phyloP scores from a whole-genome alignment of 2,329 filamentous ascomycete species.

The Claviceps lovelessii region DNA sequence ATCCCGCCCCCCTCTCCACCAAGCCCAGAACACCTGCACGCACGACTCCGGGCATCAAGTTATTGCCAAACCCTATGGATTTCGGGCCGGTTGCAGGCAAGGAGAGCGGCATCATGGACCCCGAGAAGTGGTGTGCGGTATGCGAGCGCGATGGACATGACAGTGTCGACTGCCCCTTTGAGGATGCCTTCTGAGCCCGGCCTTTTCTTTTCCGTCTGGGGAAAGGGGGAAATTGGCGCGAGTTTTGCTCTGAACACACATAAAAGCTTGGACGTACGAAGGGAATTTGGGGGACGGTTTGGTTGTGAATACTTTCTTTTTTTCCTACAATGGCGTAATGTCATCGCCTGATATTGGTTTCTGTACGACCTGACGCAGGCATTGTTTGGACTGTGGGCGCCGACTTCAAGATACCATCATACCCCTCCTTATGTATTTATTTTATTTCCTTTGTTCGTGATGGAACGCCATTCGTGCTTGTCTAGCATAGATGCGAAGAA shows the following conservation, averaged over 20 bases:
- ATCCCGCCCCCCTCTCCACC: slow-evolving; percentile 39
- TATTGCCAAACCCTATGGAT: slow-evolving; percentile 48
- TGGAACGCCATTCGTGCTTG: slow-evolving; percentile 6
- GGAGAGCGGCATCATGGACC: slow-evolving; percentile 62
- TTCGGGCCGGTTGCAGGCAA: slow-evolving; percentile 61
- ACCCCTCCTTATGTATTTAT: slow-evolving; percentile 3
- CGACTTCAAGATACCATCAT: slow-evolving; percentile 23
- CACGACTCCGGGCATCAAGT: slow-evolving; percentile 27
- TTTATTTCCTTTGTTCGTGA: slow-evolving; percentile 9
- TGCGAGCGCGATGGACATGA: slow-evolving; percentile 95
- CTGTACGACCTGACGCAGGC: slow-evolving; percentile 10
- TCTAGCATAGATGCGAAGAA: neutral
- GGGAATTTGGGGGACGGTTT: neutral
- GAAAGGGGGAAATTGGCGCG: no score
- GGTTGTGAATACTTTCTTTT: slow-evolving; percentile 1
- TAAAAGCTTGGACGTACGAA: neutral
- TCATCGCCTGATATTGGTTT: slow-evolving; percentile 6
- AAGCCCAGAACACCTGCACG: slow-evolving; percentile 28
- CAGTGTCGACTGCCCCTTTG: slow-evolving; percentile 87
- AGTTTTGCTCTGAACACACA: neutral
- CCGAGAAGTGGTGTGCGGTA: slow-evolving; percentile 88
- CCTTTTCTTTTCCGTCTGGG: neutral
- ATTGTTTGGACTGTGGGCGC: slow-evolving; percentile 14
- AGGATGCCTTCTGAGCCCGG: slow-evolving; percentile 50
- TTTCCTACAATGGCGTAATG: slow-evolving; percentile 9